phyloP scores from a whole-genome alignment of 768 basidiomycete genomes.

The Royoungia palumana region DNA sequence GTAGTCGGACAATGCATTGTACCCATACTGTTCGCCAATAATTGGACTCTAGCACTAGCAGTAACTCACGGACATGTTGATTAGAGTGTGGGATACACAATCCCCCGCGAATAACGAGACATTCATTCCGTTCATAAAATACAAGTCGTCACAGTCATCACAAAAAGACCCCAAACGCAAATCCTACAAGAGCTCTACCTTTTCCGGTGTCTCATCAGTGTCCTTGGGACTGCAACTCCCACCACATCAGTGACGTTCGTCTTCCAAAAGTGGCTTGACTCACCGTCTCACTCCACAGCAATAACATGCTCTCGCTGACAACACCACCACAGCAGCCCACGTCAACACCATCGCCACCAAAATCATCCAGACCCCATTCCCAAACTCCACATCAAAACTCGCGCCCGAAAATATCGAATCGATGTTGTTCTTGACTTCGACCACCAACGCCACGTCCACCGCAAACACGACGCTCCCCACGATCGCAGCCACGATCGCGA shows the following conservation, averaged over 20 bases:
- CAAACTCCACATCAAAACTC: slow-evolving; percentile 49
- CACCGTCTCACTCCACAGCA: slow-evolving; percentile 62
- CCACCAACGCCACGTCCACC: slow-evolving; percentile 59
- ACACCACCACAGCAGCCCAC: slow-evolving; percentile 59
- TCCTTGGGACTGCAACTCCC: slow-evolving; percentile 5
- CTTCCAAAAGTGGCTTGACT: slow-evolving; percentile 1
- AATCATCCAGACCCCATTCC: slow-evolving; percentile 76
- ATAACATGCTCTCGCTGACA: slow-evolving; percentile 62
- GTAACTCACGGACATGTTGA: too few relatives aligned
- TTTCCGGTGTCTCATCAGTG: neutral
- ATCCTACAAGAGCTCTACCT: neutral
- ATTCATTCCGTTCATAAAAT: neutral
- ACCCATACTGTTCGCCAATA: slow-evolving; percentile 3
- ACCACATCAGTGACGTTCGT: slow-evolving; percentile 1
- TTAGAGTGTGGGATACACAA: neutral
- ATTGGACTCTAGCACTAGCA: too few relatives aligned
- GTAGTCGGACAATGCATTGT: slow-evolving; percentile 14
- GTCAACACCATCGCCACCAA: slow-evolving; percentile 50
- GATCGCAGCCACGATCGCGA: slow-evolving; percentile 55
- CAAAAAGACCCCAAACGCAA: neutral
- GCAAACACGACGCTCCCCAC: slow-evolving; percentile 54
- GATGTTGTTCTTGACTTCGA: slow-evolving; percentile 48
- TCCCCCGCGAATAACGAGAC: neutral
- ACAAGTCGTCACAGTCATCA: neutral
- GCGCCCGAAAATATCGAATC: slow-evolving; percentile 34